These are phyloP conservation scores for Ceratocystis variospora DNA, from an alignment of 2,329 filamentous ascomycete species.

Conservation along the genomic window DNA sequence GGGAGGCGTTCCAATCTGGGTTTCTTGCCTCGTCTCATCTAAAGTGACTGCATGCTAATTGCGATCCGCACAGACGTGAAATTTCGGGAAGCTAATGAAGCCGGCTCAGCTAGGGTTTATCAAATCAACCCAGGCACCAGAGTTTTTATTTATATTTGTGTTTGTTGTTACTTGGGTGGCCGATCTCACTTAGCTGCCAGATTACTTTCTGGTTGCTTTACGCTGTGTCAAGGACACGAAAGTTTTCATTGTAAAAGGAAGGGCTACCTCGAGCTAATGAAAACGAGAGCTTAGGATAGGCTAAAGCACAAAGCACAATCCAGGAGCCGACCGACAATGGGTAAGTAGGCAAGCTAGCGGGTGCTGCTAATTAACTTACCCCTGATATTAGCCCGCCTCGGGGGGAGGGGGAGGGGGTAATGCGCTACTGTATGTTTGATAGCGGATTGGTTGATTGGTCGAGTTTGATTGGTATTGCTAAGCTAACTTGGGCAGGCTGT, in stretches of 20 bases:
- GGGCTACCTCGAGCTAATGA: too few relatives aligned
- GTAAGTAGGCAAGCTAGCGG: not conserved
- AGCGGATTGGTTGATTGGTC: not conserved
- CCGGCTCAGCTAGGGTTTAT: not conserved
- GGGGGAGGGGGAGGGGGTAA: not conserved
- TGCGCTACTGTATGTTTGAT: not conserved
- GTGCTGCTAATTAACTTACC: not conserved
- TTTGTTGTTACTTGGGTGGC: not conserved
- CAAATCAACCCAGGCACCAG: not conserved
- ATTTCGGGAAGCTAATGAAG: slow-evolving; percentile 5
- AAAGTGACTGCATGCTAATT: slow-evolving; percentile 7
- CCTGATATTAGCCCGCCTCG: not conserved
- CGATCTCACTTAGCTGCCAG: not conserved
- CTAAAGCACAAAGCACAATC: not conserved
- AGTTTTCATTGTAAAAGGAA: too few relatives aligned
- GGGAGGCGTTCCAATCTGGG: not conserved
- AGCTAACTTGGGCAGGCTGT: not conserved
- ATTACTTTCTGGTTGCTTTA: too few relatives aligned
- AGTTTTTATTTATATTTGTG: not conserved
- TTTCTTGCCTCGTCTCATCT: slow-evolving; percentile 5
- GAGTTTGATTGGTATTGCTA: not conserved
- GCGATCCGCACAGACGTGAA: slow-evolving; percentile 8
- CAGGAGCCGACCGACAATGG: not conserved
- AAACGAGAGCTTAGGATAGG: too few relatives aligned
- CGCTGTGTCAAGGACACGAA: too few relatives aligned